Evolutionary conservation across 73 alveolate species (phyloP).

Genomic region (Paramecium tetraurelia): DNA sequence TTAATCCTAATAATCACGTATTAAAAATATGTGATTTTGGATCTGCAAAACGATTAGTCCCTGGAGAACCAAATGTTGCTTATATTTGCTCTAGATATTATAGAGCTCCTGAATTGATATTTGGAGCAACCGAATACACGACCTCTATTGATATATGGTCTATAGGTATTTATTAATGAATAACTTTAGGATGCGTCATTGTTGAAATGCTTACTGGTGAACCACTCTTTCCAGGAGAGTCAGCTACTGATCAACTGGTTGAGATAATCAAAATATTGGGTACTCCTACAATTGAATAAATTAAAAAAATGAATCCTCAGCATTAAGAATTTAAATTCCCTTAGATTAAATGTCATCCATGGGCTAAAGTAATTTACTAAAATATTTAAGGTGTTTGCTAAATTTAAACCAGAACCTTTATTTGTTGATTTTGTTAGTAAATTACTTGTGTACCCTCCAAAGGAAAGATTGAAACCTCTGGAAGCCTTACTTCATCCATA

Average conservation of each 20-base stretch:
- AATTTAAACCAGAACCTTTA: not conserved
- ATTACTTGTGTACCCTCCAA: constrained; percentile 81
- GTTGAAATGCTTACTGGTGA: constrained; percentile 85
- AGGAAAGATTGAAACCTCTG: constrained; percentile 75
- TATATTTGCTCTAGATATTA: constrained; percentile 77
- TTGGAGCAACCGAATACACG: constrained; percentile 77
- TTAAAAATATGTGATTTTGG: constrained; percentile 86
- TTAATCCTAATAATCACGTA: constrained; percentile 73
- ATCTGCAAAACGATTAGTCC: constrained; percentile 69
- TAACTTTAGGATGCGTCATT: constrained; percentile 82
- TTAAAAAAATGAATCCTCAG: constrained; percentile 87
- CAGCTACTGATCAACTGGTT: constrained; percentile 83
- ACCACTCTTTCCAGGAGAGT: constrained; percentile 91
- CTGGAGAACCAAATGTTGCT: constrained; percentile 87
- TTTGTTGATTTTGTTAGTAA: constrained; percentile 75
- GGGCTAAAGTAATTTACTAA: constrained; percentile 65
- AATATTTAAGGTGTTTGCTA: constrained; percentile 24
- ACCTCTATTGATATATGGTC: constrained; percentile 90
- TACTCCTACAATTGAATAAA: constrained; percentile 85
- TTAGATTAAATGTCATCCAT: constrained; percentile 66
- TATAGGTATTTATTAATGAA: constrained; percentile 28
- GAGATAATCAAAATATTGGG: constrained; percentile 92
- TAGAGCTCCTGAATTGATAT: constrained; percentile 81
- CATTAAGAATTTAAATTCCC: constrained; percentile 87
- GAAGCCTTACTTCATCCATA: constrained; percentile 88